Conservation (phyloP, 2,329 filamentous ascomycete genomes). For the Xylaria sp. region DNA sequence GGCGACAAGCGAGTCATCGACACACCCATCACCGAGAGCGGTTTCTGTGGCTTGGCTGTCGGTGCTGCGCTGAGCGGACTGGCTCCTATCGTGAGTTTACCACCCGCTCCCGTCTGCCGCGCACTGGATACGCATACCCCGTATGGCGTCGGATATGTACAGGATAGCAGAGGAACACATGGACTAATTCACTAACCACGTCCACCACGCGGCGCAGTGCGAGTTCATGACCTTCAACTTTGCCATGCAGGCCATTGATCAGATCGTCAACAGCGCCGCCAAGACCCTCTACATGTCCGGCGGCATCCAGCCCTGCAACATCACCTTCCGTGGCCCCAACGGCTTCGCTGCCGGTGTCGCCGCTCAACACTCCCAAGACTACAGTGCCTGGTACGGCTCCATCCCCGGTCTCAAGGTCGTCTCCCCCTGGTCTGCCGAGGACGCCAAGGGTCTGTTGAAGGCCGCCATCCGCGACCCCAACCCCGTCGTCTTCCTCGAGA, state of each 20-base stretch:
- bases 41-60: conserved; percentile 91
- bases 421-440: conserved; percentile 92
- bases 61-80: conserved; percentile 94
- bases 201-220: conserved; percentile 60
- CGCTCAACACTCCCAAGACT: conserved; percentile 99
- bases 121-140: not conserved
- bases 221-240: conserved; percentile 99
- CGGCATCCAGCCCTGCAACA: conserved; percentile 98
- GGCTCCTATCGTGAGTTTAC: conserved; percentile 78
- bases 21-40: conserved; percentile 96
- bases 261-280: conserved; percentile 97
- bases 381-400: conserved; percentile 97
- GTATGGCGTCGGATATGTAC: not conserved
- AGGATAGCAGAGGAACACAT: too few relatives aligned
- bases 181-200: conserved; percentile 19
- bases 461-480: conserved; percentile 98
- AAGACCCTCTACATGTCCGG: conserved; percentile 99
- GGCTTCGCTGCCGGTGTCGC: conserved; percentile 95
- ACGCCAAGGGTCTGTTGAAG: conserved; percentile 97
- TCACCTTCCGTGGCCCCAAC: conserved; percentile 99
- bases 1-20: conserved; percentile 98
- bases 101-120: not conserved
- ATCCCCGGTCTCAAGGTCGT: conserved; percentile 98
- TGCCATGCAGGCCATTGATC: conserved; percentile 99
- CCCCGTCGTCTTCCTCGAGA: conserved; percentile 89